Base-by-base conservation (phyloP, 441 rosid species). In the Isatis lusitanica region DNA sequence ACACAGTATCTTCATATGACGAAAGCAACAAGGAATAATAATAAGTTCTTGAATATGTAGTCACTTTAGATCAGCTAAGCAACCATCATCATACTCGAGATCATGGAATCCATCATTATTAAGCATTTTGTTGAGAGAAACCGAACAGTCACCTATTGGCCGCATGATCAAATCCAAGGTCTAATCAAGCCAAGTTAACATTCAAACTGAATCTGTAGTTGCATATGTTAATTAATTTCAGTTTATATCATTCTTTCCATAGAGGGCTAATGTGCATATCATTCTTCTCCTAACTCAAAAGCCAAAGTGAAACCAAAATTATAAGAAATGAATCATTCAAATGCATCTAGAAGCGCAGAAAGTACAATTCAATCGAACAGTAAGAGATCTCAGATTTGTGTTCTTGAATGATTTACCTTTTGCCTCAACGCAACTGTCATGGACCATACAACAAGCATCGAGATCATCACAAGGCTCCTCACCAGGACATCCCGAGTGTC, bases 401-500 rank as follows among this genome's bases (percentile, higher is more conserved):
- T 35, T 46, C 36, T 40, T 5, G 30, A 40, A 21, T 0, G 17
- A 8, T 28, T 70, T 68, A 92, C 98, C 98, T 74, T 88, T 84
- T 24, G 83, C 79, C 39, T 74, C 97, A 17, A 92, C 97, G 73
- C 98, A 94, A 4, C 76, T 85, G 62, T 94, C 98, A 76, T 94
- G 97, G 75, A 80, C 80, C 91, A 85, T 79, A 82, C 98, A 94
- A 66, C 97, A 94, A 72, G 91, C 96, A 69, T 94, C 98, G 35
- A 92, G 84, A 75, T 90, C 97, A 61, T 94, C 98, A 74, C 98
- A 94, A 1, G 97, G 97, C 82, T 84, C 81, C 83, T 94, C 97
- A 18, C 98, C 98, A 28, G 93, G 86, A 76, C 98, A 94, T 7
- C 98, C 97, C 10, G 61, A 80, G 85, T 92, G 90, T 36, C 97